A percentile compares a stretch with the other conserved stretches of the same genome.
These are phyloP conservation scores for Musa acuminata DNA, from an alignment of 176 grass and related monocot genomes.

Conservation along the genomic window DNA sequence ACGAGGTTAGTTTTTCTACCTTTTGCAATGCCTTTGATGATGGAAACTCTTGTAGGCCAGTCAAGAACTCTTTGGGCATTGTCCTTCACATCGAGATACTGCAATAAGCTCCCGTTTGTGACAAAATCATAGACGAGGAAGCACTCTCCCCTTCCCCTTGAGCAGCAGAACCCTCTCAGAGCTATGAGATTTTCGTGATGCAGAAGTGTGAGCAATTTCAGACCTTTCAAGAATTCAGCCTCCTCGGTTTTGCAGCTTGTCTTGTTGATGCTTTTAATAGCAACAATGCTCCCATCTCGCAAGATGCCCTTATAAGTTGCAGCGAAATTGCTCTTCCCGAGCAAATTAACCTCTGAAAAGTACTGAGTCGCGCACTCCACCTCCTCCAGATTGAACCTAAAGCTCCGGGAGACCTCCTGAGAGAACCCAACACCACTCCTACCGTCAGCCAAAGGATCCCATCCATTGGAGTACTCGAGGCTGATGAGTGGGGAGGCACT, in stretches of 20 bases:
- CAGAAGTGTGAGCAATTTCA: conserved; percentile 68
- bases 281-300: conserved; percentile 57
- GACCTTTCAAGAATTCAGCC: conserved; percentile 69
- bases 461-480: conserved; percentile 71
- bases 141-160: conserved; percentile 69
- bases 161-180: conserved; percentile 88
- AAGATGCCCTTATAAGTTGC: conserved; percentile 80
- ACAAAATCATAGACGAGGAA: conserved; percentile 88
- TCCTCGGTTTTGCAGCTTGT: conserved; percentile 97
- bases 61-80: conserved; percentile 42
- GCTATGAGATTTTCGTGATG: conserved; percentile 72
- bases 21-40: conserved; percentile 81
- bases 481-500: conserved; percentile 73
- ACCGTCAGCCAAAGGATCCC: conserved; percentile 49
- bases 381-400: conserved; percentile 91
- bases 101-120: conserved; percentile 55
- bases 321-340: conserved; percentile 72
- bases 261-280: conserved; percentile 80
- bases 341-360: conserved; percentile 83
- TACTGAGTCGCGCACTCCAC: conserved; percentile 93
- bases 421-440: conserved; percentile 44
- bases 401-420: conserved; percentile 53
- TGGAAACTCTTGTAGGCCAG: conserved; percentile 75
- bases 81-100: conserved; percentile 48
- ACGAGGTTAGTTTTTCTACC: conserved; percentile 20